Conservation (phyloP, 768 basidiomycete genomes). For the Pleurotus cornucopiae region DNA sequence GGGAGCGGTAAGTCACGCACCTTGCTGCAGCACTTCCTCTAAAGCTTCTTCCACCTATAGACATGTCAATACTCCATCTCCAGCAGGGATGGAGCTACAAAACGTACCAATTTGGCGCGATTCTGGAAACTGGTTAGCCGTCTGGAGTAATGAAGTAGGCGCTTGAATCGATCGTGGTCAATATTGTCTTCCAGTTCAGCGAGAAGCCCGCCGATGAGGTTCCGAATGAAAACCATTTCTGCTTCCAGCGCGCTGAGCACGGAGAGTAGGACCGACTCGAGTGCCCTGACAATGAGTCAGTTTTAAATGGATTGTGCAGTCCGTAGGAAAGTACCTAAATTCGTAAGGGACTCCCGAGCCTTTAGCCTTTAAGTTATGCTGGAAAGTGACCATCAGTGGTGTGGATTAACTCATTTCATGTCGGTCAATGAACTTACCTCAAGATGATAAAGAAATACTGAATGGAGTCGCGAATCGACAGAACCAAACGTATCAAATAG, state of each 20-base stretch:
- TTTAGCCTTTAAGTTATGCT: constrained; percentile 84
- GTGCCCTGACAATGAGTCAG: constrained; percentile 53
- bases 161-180: constrained; percentile 90
- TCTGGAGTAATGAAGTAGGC: constrained; percentile 88
- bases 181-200: constrained; percentile 95
- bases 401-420: not conserved
- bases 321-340: constrained; percentile 55
- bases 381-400: constrained; percentile 4
- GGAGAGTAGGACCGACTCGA: constrained; percentile 90
- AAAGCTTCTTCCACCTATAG: constrained; percentile 81
- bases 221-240: constrained; percentile 92
- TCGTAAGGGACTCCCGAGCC: constrained; percentile 75
- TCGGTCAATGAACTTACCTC: constrained; percentile 45
- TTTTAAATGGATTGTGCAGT: constrained; percentile 9
- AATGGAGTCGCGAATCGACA: constrained; percentile 79
- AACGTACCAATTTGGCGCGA: constrained; percentile 72
- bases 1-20: constrained; percentile 29
- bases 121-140: constrained; percentile 87
- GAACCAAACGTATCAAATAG: constrained; percentile 93
- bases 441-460: constrained; percentile 83
- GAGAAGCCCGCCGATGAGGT: constrained; percentile 83
- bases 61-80: not conserved
- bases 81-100: not conserved
- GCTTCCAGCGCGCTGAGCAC: constrained; percentile 91
- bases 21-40: constrained; percentile 89